Evolutionary conservation across 73 alveolate species (phyloP), one percentile per base, ranked within the genome.

Genomic region (Paramecium sexaurelia): DNA sequence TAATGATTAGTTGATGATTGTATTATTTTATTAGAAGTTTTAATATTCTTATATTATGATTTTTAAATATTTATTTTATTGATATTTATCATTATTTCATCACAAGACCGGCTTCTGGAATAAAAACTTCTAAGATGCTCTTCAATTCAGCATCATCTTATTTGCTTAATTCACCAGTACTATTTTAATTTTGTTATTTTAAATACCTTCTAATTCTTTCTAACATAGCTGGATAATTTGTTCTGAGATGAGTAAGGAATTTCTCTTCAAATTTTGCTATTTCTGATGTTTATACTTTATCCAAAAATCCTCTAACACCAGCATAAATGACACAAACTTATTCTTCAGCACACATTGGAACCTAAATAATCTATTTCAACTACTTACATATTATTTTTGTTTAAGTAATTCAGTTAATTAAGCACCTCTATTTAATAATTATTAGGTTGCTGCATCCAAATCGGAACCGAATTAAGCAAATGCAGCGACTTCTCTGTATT

Each of bases 401-500:
- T 96, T 97, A 73, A 97, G 93, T 69, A 97, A 92, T 93, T 97
- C 99, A 47, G 99, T 96, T 87, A 97, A 91, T 91, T 92, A 68
- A 33, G 92, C 98, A 43, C 99, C 99, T 94, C 99, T 96, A 95
- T 95, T 96, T 91, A 98, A 95, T 73, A 94, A 95, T 37, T 96
- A 96, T 94, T 97, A 98, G 86, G 99, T 98, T 37, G 99, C 93
- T 8, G 99, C 99, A 73, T 98, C 99, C 91, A 98, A 75, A 71
- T 97, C 99, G 6, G 94, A 88, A 88, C 99, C 99, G 98, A 98
- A 98, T 93, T 97, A 98, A 36, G 99, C 98, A 95, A 98, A 98
- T 95, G 99, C 99, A 71, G 99, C 99, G 75, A 98, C 99, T 93
- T 98, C 99, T 92, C 99, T 95, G 97, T 96, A 97, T 92, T 96